Evolutionary conservation across 2,329 filamentous ascomycete genomes (phyloP), one percentile per base, ranked within the genome.

Genomic region (Apiospora saccharicola): DNA sequence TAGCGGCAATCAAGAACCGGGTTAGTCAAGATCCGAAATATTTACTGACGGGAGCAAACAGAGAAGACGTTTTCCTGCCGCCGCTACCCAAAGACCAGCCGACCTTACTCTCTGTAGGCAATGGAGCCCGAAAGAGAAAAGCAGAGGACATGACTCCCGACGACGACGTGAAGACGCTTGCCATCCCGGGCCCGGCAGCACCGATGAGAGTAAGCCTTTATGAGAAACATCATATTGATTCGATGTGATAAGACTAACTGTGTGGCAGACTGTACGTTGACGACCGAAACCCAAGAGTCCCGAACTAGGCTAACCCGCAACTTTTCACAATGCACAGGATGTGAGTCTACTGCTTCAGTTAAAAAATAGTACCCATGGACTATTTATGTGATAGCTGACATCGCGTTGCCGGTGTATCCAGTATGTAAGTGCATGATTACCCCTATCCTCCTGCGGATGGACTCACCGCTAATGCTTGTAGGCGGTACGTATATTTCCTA

Each of bases 371-470:
- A 7, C 34, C 34, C 34, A 3, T 7, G 7, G 7, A 3, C 34
- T 37, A 37, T 37, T 49, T 49, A 3, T 13, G 10, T 19, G 7
- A 22, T 16, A 46, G 3, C 14, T 46, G 44, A 46, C 13, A 46
- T 16, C 1, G 4, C 22, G 14, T 19, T 10, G 2, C 16, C n/a
- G 3, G 6, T 1, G 4, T n/a, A n/a, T 4, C 1, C 12, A 49
- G 47, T 49, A 49, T 12, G 47, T 49, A 49, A 49, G 47, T 49
- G 1, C 4, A 49, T 24, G 22, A 24, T 19, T n/a, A n/a, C n/a
- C n/a, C n/a, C n/a, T n/a, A n/a, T n/a, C n/a, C n/a, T n/a, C n/a
- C n/a, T n/a, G n/a, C n/a, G n/a, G n/a, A n/a, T n/a, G n/a, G n/a
- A n/a, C n/a, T n/a, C n/a, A n/a, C 12, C n/a, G 6, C 47, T 49